Evolutionary conservation across 2,329 filamentous ascomycete species (phyloP), one percentile per base, ranked within the genome.

Genomic region (Clarireedia hainanense): DNA sequence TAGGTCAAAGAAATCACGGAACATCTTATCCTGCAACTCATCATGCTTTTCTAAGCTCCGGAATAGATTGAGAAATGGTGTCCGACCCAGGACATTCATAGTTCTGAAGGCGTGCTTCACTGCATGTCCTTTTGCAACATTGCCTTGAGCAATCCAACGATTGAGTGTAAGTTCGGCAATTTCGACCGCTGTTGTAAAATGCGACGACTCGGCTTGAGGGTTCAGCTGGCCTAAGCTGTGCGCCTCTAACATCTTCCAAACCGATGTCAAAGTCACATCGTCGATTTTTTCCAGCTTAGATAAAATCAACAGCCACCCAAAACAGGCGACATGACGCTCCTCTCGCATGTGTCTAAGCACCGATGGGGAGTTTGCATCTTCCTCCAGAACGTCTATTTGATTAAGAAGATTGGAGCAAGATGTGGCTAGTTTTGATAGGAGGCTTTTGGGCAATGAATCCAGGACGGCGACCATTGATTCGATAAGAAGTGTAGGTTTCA

Each of bases 101-200:
- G 40, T 45, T 27, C 45, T 40, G 23, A 30, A 52, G 5, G 48
- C 40, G 27, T 52, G 57, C 23, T 52, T 57, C 15, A 62, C 47
- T 3, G 49, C 30, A 17, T 17, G 37, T 20, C 58, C 48, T 24
- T 60, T 47, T 20, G 34, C 42, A 3, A 65, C 24, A 26, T 48
- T 20, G 5, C 47, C 53, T 45, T 57, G 63, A 34, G 50, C 57
- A 15, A 57, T 60, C 65, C 65, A 67, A 37, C 59, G 60, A 23
- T 56, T 48, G 26, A 68, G 56, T 15, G 58, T n/a, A 37, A 60
- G 37, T 14, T 49, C 50, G 24, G 37, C 47, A 14, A 54, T 48
- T 37, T 56, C 48, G n/a, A 39, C 37, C 42, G 37, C 36, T 15
- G 37, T 45, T n/a, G 57, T 20, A 40, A n/a, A 20, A 37, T 54